A percentile compares a stretch with the other conserved stretches of the same genome.
Evolutionary conservation across 2,329 filamentous ascomycete species (phyloP).

Genomic region (Rhynchosporium agropyri): DNA sequence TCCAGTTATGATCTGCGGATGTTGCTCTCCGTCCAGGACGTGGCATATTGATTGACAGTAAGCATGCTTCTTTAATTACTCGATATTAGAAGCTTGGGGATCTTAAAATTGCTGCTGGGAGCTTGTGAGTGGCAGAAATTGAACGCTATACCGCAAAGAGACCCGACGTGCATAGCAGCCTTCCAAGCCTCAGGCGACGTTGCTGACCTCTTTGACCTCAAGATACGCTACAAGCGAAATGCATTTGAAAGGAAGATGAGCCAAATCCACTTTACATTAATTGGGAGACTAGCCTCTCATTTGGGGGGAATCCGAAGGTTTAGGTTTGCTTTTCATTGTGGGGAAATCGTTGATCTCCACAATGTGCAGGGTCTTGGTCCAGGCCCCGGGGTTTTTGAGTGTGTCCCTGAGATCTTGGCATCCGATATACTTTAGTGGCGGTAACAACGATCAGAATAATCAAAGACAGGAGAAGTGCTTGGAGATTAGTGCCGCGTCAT

Average conservation of each 20-base stretch:
- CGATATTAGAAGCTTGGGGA: constrained; percentile 18
- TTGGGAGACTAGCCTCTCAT: constrained; percentile 1
- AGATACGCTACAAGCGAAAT: constrained; percentile 13
- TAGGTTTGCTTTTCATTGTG: neutral
- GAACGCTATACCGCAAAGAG: constrained; percentile 4
- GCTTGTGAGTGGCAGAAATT: neutral
- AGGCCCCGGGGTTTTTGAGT: neutral
- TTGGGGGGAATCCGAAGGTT: neutral
- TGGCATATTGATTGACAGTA: neutral
- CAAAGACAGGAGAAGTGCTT: no score
- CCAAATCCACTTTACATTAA: constrained; percentile 3
- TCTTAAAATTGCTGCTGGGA: constrained; percentile 9
- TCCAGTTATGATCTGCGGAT: constrained; percentile 20
- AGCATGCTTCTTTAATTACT: constrained; percentile 4
- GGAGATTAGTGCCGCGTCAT: neutral
- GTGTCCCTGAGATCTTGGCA: constrained; percentile 2
- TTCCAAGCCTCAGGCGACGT: constrained; percentile 11
- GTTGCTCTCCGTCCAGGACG: constrained; percentile 14
- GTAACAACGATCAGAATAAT: neutral
- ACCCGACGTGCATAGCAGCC: constrained; percentile 18
- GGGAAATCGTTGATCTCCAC: constrained; percentile 12
- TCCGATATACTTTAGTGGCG: neutral
- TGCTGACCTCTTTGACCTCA: constrained; percentile 11
- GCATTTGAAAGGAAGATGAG: constrained; percentile 3
- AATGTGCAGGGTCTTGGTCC: constrained; percentile 1